Conservation (phyloP, 129 eudicot species). For the Artemisia annua region DNA sequence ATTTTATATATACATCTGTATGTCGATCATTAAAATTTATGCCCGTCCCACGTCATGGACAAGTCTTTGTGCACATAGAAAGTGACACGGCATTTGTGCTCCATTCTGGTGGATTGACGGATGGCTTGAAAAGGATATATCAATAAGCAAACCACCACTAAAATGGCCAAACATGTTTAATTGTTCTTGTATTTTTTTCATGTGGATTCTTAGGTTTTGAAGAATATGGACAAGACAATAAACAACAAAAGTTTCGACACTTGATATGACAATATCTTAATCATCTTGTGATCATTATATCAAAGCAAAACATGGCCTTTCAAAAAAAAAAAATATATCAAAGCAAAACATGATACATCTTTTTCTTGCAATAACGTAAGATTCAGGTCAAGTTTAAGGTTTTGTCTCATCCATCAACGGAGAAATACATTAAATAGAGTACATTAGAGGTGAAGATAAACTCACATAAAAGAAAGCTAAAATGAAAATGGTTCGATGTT, state of each 20-base stretch:
- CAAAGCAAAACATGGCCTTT: conserved; percentile 17
- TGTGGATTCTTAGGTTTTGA: conserved; percentile 12
- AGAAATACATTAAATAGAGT: too few species aligned
- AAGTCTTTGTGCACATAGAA: conserved; percentile 8
- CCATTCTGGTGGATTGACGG: conserved; percentile 11
- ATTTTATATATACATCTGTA: background rate
- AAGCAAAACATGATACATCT: conserved; percentile 13
- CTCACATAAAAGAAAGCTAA: background rate
- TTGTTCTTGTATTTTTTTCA: conserved; percentile 3
- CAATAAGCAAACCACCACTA: conserved; percentile 50
- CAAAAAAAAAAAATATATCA: too few species aligned
- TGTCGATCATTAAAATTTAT: background rate
- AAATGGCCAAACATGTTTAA: conserved; percentile 27
- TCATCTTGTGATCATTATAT: conserved; percentile 55
- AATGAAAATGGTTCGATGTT: too few species aligned
- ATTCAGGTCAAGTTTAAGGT: background rate
- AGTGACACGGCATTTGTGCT: conserved; percentile 8
- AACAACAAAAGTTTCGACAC: conserved; percentile 11
- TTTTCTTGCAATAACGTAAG: background rate
- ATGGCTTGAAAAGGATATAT: conserved; percentile 40
- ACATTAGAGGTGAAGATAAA: too few species aligned
- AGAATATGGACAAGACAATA: conserved; percentile 33
- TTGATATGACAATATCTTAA: conserved; percentile 31
- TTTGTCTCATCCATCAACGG: background rate
- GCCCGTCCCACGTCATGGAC: background rate